Evolutionary conservation across 768 basidiomycete species (phyloP).

Genomic region (Neoboletus brunneissimus): DNA sequence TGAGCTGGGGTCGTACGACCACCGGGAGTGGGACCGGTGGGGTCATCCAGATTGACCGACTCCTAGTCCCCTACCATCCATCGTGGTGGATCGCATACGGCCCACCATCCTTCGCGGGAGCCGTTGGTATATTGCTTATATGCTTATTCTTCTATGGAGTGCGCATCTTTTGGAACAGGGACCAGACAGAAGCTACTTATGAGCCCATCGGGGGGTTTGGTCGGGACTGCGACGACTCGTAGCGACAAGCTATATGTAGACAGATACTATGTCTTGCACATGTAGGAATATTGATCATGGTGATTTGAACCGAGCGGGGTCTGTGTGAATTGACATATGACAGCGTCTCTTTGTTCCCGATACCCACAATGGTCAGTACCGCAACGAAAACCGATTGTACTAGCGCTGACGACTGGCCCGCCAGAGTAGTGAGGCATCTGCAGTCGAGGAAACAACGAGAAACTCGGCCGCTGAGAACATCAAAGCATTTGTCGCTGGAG

Average conservation of each 20-base stretch:
- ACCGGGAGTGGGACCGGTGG: slow-evolving; percentile 75
- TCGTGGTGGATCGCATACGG: slow-evolving; percentile 82
- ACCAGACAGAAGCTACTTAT: slow-evolving; percentile 82
- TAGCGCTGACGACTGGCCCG: slow-evolving; percentile 5
- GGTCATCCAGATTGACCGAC: slow-evolving; percentile 80
- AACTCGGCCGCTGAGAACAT: slow-evolving; percentile 39
- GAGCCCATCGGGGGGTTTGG: slow-evolving; percentile 85
- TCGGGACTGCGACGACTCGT: slow-evolving; percentile 44
- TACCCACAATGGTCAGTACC: slow-evolving; percentile 28
- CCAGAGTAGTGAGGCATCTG: slow-evolving; percentile 27
- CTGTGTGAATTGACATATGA: slow-evolving; percentile 32
- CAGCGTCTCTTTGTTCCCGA: slow-evolving; percentile 11
- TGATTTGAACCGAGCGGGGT: slow-evolving; percentile 11
- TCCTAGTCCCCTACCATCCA: slow-evolving; percentile 84
- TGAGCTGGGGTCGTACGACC: slow-evolving; percentile 76
- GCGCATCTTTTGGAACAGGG: slow-evolving; percentile 64
- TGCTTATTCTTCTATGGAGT: slow-evolving; percentile 73
- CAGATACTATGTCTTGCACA: slow-evolving; percentile 13
- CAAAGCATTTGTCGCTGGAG: slow-evolving; percentile 93
- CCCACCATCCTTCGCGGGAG: slow-evolving; percentile 59
- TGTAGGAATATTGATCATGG: slow-evolving; percentile 3
- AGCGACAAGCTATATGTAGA: slow-evolving; percentile 16
- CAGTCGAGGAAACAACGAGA: slow-evolving; percentile 18
- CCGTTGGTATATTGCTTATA: slow-evolving; percentile 58
- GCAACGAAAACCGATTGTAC: background rate